Evolutionary conservation across 2,329 filamentous ascomycete species (phyloP), one percentile per base, ranked within the genome.

Genomic region (Pseudocercospora musae): DNA sequence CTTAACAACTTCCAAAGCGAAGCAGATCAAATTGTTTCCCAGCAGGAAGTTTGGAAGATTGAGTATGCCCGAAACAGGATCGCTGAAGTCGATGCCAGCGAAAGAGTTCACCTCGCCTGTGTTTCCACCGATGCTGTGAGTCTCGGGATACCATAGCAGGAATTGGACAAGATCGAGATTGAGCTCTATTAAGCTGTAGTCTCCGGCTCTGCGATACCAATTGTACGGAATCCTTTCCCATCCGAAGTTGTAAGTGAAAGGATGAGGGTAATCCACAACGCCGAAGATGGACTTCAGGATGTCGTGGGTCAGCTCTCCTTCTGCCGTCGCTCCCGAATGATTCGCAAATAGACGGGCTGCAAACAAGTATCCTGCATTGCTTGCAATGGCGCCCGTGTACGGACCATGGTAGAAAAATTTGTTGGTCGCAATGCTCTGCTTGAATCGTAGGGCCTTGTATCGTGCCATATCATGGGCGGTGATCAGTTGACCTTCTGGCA

Each of bases 221-320:
- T 57, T 57, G 29, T 40, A 48, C 5, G 59, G 59, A 25, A 61
- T 61, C 2, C 52, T 18, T 27, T 61, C 59, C n/a, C 52, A 57
- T 5, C 59, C 59, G 13, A 29, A 23, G 9, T n/a, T 52, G 59
- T 61, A 57, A 7, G 59, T 61, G 31, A 61, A 61, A 9, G 59
- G 59, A 6, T n/a, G 20, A 6, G 59, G 59, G n/a, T 52, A 23
- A 37, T 57, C 18, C 29, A 48, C 56, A 5, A 61, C 18, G 1
- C 25, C 59, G 21, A 50, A 61, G 29, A 61, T 40, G 27, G 18
- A 27, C 20, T 61, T 31, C 3, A 61, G 11, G 13, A 52, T 52
- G 20, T 61, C 59, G 31, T 61, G 59, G 6, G 31, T 44, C n/a
- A 46, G 48, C 44, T 56, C 44, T 9, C 59, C 59, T 10, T 60